Base-by-base conservation (phyloP, 208 protist genomes). In the Kentomonas sorsogonicus region DNA sequence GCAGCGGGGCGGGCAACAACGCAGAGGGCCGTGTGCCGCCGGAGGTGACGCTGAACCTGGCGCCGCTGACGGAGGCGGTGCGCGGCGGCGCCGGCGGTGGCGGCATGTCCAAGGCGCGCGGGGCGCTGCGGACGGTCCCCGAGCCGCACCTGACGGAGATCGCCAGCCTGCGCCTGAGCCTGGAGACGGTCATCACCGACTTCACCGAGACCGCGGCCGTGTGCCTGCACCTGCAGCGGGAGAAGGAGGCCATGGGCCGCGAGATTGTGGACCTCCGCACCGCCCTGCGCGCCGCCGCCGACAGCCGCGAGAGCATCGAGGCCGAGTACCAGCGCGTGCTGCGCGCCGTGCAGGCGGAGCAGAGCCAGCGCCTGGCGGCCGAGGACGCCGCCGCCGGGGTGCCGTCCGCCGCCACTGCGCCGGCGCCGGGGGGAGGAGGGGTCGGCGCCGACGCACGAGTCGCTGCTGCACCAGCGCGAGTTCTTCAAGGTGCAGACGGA, bases 401-500 rank as follows among this genome's bases (percentile, higher is more conserved):
- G 9, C 16, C 50, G 25, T 18, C 56, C 0, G 23, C 30, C 2
- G 10, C 18, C 27, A 11, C 40, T n/a, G 9, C 40, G 7, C n/a
- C 4, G 1, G 6, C 26, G 1, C 13, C 23, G 22, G 33, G 23
- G 4, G 26, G 33, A 16, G 27, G 15, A 4, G 15, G 13, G 10
- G 36, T 31, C 11, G 10, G 53, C 26, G 11, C 54, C 0, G 44
- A n/a, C 5, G 54, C 53, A 71, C 31, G 66, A 72, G 38, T 62
- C 69, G 33, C 30, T 74, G 22, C 27, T 69, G 1, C 69, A 74
- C 31, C 80, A 91, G 52, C 70, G 69, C 1, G 74, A 88, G 52
- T 91, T 80, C 62, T 91, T 72, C 66, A 74, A 75, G 60, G 44
- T 91, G 36, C 79, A 88, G 53, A 44, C 44, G 9, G 77, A 88